Conservation (phyloP, 2,329 filamentous ascomycete genomes). For the Alternaria metachromatica region DNA sequence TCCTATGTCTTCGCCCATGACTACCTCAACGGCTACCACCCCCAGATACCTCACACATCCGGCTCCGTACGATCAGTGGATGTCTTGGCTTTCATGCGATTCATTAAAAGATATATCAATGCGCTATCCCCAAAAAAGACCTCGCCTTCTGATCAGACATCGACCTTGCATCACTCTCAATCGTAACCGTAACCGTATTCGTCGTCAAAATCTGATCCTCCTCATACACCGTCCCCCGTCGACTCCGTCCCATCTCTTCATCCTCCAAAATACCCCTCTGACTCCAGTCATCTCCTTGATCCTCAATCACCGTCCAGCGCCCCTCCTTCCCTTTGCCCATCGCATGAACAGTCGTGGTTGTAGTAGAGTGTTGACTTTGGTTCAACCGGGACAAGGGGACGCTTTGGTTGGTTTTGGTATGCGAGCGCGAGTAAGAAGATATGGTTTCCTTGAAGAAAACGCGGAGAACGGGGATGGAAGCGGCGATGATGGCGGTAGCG, state of each 20-base stretch:
- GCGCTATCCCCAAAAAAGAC: background rate
- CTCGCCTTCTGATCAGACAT: background rate
- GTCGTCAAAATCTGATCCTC: conserved; percentile 7
- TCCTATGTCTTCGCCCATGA: no score
- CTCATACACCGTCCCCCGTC: background rate
- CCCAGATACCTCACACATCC: no score
- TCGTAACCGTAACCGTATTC: conserved; percentile 11
- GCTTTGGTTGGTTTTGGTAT: background rate
- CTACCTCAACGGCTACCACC: no score
- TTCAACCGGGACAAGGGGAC: conserved; percentile 4
- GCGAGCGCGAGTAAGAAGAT: conserved; percentile 3
- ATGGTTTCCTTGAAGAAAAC: conserved; percentile 41
- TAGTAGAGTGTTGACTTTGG: conserved; percentile 2
- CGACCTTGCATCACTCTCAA: conserved; percentile 1
- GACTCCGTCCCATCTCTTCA: conserved; percentile 1
- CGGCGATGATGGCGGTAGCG: conserved; percentile 37
- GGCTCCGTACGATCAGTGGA: no score
- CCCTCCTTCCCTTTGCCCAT: background rate
- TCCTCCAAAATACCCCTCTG: conserved; percentile 8
- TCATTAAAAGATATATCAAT: background rate
- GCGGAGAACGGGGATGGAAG: conserved; percentile 39
- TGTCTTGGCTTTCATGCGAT: no score
- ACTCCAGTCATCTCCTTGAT: background rate
- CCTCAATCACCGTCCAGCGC: background rate
- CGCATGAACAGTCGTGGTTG: conserved; percentile 4